These are phyloP conservation scores for Aegle marmelos DNA, from an alignment of 345 rosid genomes.

Conservation along the genomic window DNA sequence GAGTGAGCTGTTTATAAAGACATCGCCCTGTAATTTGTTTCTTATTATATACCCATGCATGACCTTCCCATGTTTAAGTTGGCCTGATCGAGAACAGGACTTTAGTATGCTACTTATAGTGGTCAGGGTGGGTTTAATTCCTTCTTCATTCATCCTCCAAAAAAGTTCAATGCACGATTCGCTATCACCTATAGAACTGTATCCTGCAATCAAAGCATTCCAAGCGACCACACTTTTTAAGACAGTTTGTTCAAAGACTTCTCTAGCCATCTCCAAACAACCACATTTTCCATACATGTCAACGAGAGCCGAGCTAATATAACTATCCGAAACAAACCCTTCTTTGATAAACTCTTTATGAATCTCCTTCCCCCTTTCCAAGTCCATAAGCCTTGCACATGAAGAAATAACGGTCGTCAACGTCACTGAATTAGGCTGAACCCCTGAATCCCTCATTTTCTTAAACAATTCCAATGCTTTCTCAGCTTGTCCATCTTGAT, in stretches of 20 bases:
- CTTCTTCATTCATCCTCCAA: slow-evolving; percentile 52
- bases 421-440: slow-evolving; percentile 61
- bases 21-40: slow-evolving; percentile 35
- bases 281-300: slow-evolving; percentile 72
- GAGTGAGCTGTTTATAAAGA: slow-evolving; percentile 35
- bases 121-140: slow-evolving; percentile 44
- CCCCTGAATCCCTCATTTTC: slow-evolving; percentile 50
- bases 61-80: slow-evolving; percentile 50
- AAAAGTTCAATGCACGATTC: slow-evolving; percentile 48
- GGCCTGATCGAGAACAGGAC: slow-evolving; percentile 60
- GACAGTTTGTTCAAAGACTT: slow-evolving; percentile 43
- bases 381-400: slow-evolving; percentile 57
- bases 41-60: slow-evolving; percentile 54
- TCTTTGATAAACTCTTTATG: slow-evolving; percentile 36
- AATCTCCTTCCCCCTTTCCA: slow-evolving; percentile 64
- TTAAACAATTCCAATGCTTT: slow-evolving; percentile 51
- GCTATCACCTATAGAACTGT: slow-evolving; percentile 45
- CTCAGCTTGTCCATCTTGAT: slow-evolving; percentile 61
- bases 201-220: slow-evolving; percentile 60
- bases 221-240: slow-evolving; percentile 55
- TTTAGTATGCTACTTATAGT: slow-evolving; percentile 53
- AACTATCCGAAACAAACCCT: slow-evolving; percentile 42
- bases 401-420: slow-evolving; percentile 48
- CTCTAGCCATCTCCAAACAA: slow-evolving; percentile 52
- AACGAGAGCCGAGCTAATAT: slow-evolving; percentile 64